Base-by-base conservation (phyloP, 1,284 basidiomycete genomes). In the Prillingera fragicola region DNA sequence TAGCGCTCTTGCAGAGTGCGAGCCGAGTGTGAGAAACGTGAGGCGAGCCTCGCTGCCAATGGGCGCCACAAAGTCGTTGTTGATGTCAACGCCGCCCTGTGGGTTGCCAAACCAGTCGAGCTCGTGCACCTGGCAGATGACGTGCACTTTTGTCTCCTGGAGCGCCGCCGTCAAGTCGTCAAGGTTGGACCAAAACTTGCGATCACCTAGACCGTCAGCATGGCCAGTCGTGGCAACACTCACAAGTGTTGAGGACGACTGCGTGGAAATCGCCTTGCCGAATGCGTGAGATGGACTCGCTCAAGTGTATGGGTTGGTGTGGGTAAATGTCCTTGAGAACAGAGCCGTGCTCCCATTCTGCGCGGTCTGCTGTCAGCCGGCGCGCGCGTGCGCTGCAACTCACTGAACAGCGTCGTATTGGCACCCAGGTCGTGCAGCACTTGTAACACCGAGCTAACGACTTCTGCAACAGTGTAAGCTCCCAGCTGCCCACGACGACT, bases 61-160 rank as follows among this genome's bases (percentile, higher is more conserved):
- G 8, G 18, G 14, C 17, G 9, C 8, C 14, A 33, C 32, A 13
- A 33, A n/a, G 8, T 10, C 8, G 9, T n/a, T n/a, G n/a, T n/a
- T n/a, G n/a, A n/a, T n/a, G n/a, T n/a, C n/a, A n/a, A n/a, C n/a
- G 23, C 15, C 36, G 21, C 8, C 12, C 24, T 37, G 13, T 5
- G 8, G 10, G 7, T 18, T 8, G 9, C 22, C 36, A 18, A 38
- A 38, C 10, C 5, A 25, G 9, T 38, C 36, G n/a, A 21, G n/a
- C 25, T 38, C 36, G 24, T 38, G 36, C 23, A 38, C 3, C 22
- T 24, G 36, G 24, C 36, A 38, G 7, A 38, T n/a, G 15, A 38
- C 24, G 23, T 23, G 36, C 5, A 15, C 23, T n/a, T 12, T 38
- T 2, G 21, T 12, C 7, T 8, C 4, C 9, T 22, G 4, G 12